A percentile compares a stretch with the other conserved stretches of the same genome.
These are phyloP conservation scores for Cruciata laevipes DNA, from an alignment of 257 asterid species.

Conservation along the genomic window DNA sequence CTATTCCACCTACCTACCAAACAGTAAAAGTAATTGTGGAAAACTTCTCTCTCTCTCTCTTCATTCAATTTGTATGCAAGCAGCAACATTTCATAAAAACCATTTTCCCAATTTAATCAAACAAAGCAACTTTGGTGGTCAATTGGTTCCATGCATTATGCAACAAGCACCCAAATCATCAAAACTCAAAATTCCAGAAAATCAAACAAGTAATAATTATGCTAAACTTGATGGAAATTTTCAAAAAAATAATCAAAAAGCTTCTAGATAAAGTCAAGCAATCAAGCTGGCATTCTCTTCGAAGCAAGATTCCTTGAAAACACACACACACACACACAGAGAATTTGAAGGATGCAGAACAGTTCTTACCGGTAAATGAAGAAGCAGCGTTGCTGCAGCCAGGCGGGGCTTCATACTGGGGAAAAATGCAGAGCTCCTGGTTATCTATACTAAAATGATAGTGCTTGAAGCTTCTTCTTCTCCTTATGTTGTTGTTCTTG, in stretches of 20 bases:
- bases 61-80: background rate
- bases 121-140: background rate
- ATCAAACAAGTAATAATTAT: too few species aligned
- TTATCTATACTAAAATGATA: too few species aligned
- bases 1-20: background rate
- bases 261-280: background rate
- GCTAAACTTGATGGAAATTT: background rate
- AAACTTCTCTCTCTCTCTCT: background rate
- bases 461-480: background rate
- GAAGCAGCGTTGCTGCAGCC: background rate
- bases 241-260: too few species aligned
- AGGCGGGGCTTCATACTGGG: background rate
- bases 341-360: background rate
- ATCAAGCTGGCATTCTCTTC: background rate
- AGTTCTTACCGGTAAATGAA: background rate
- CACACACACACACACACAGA: background rate
- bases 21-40: background rate
- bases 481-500: background rate
- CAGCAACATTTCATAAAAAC: background rate
- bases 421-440: background rate
- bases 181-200: background rate
- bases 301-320: background rate
- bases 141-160: background rate
- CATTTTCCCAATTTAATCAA: background rate
- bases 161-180: background rate